Percentiles rank a stretch among this genome's conserved stretches.
Evolutionary conservation across 148 eudicot species (phyloP).

Genomic region (Polygonum maritimum): DNA sequence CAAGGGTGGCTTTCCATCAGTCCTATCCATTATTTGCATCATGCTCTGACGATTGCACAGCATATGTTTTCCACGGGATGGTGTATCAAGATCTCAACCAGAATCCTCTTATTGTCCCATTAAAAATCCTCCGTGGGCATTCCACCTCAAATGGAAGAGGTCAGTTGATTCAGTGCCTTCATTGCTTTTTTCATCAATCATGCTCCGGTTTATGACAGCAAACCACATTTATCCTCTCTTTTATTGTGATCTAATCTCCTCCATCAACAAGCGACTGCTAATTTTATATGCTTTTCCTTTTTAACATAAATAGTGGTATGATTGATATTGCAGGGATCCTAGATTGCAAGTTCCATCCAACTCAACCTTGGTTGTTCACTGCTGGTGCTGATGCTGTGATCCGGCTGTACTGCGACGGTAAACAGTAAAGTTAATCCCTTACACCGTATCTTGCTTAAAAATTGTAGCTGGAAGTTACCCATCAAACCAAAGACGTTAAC

Average conservation of each 20-base stretch:
- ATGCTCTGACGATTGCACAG: slow-evolving; percentile 81
- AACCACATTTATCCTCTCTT: background rate
- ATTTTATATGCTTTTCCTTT: background rate
- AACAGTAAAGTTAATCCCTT: background rate
- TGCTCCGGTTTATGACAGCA: background rate
- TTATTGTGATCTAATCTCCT: slow-evolving; percentile 1
- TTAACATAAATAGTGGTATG: background rate
- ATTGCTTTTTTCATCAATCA: background rate
- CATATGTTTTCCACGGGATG: slow-evolving; percentile 93
- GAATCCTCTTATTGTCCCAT: slow-evolving; percentile 75
- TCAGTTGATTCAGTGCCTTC: slow-evolving; percentile 18
- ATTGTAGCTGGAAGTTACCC: background rate
- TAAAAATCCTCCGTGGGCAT: slow-evolving; percentile 77
- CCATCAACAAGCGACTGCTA: background rate
- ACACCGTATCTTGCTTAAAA: background rate
- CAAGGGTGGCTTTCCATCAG: slow-evolving; percentile 72
- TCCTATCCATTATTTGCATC: slow-evolving; percentile 88
- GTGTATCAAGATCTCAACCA: slow-evolving; percentile 90
- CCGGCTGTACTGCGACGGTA: slow-evolving; percentile 38
- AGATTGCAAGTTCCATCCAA: slow-evolving; percentile 64
- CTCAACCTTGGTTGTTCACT: slow-evolving; percentile 71
- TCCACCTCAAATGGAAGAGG: slow-evolving; percentile 64
- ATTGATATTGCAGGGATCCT: slow-evolving; percentile 34
- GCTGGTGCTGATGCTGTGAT: slow-evolving; percentile 61
- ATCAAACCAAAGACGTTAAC: background rate